Percentiles rank a stretch among this genome's conserved stretches.
Conservation (phyloP, 2,329 filamentous ascomycete genomes). For the Sarocladium oryzae region DNA sequence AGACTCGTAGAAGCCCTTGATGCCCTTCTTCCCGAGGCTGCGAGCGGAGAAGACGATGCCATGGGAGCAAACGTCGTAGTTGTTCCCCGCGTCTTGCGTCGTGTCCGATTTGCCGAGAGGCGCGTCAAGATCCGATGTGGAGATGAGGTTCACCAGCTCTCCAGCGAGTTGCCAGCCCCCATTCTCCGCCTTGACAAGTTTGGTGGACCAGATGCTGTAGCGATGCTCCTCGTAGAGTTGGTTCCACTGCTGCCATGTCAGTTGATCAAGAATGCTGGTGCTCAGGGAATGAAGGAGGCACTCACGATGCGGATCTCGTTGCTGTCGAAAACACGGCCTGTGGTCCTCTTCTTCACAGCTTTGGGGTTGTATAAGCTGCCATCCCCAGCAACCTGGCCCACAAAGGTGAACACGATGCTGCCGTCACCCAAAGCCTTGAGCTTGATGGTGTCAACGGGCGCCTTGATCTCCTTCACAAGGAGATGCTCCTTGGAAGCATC, state of each 20-base stretch:
- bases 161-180: conserved; percentile 23
- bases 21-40: conserved; percentile 12
- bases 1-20: background rate
- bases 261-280: no score
- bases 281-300: no score
- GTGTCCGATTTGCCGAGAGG: conserved; percentile 21
- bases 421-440: conserved; percentile 27
- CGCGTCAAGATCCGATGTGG: conserved; percentile 24
- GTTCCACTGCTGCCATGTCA: conserved; percentile 22
- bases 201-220: conserved; percentile 33
- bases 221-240: conserved; percentile 22
- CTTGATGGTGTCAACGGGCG: conserved; percentile 25
- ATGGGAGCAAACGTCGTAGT: conserved; percentile 26
- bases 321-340: conserved; percentile 28
- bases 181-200: conserved; percentile 18
- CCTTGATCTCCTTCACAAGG: conserved; percentile 24
- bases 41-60: conserved; percentile 29
- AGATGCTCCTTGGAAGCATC: conserved; percentile 17
- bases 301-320: conserved; percentile 27
- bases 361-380: conserved; percentile 27
- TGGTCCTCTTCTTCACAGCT: conserved; percentile 17
- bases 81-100: conserved; percentile 13
- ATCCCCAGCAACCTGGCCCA: conserved; percentile 24
- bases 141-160: conserved; percentile 27
- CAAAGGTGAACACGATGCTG: conserved; percentile 27